These are phyloP conservation scores for Suillus luteus DNA, from an alignment of 768 basidiomycete genomes.

Conservation along the genomic window DNA sequence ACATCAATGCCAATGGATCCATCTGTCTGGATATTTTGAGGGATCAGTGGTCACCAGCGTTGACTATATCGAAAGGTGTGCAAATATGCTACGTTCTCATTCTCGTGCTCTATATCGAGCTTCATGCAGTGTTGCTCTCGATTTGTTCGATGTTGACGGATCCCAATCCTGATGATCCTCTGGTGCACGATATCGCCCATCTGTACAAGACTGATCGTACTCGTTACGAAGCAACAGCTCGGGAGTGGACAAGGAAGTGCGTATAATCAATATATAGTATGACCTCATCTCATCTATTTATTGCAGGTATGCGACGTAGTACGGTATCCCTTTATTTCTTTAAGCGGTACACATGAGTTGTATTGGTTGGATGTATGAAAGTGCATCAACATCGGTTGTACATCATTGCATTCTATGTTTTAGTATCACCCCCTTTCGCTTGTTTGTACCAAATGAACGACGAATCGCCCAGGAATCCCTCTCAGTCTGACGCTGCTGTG, in stretches of 20 bases:
- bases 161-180: slow-evolving; percentile 98
- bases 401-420: slow-evolving; percentile 34
- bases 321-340: slow-evolving; percentile 27
- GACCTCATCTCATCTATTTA: slow-evolving; percentile 9
- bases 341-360: slow-evolving; percentile 29
- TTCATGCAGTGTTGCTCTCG: slow-evolving; percentile 77
- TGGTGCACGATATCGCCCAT: slow-evolving; percentile 98
- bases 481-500: neutral
- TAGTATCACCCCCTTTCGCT: slow-evolving; percentile 32
- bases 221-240: slow-evolving; percentile 95
- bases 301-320: slow-evolving; percentile 56
- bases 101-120: slow-evolving; percentile 8
- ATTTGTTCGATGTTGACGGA: slow-evolving; percentile 99
- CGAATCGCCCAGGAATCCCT: slow-evolving; percentile 1
- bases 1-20: slow-evolving; percentile 99
- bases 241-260: slow-evolving; percentile 99
- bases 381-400: slow-evolving; percentile 35
- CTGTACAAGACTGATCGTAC: slow-evolving; percentile 99
- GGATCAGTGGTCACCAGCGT: slow-evolving; percentile 98
- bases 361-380: slow-evolving; percentile 31
- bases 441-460: slow-evolving; percentile 9
- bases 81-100: slow-evolving; percentile 1
- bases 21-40: slow-evolving; percentile 98
- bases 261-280: slow-evolving; percentile 28
- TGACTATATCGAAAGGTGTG: slow-evolving; percentile 98